Percentiles rank a stretch among this genome's conserved stretches.
Conservation (phyloP, 352 stramenopile species). For the Globisporangium apiculatum region DNA sequence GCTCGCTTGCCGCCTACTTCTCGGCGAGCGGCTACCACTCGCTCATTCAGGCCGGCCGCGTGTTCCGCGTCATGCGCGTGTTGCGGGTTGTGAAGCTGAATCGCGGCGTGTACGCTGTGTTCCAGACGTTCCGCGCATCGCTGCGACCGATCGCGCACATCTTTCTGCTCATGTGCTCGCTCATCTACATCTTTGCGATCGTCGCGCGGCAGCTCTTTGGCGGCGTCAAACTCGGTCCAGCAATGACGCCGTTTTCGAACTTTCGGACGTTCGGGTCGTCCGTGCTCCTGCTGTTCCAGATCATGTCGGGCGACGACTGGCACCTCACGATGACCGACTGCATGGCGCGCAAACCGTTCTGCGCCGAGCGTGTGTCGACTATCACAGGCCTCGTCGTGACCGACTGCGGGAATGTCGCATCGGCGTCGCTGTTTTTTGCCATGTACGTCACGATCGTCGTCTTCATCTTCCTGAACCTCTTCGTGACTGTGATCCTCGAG, state of each 20-base stretch:
- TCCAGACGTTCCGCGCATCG: slow-evolving; percentile 68
- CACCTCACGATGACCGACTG: slow-evolving; percentile 79
- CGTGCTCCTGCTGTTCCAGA: slow-evolving; percentile 67
- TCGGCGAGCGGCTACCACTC: slow-evolving; percentile 51
- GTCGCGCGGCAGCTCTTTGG: slow-evolving; percentile 72
- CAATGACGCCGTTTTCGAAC: slow-evolving; percentile 65
- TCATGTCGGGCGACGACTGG: slow-evolving; percentile 81
- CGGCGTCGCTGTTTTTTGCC: slow-evolving; percentile 53
- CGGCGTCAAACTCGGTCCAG: slow-evolving; percentile 41
- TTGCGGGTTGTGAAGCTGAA: slow-evolving; percentile 72
- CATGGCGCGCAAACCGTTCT: slow-evolving; percentile 51
- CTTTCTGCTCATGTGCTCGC: slow-evolving; percentile 77
- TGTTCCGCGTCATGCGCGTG: slow-evolving; percentile 76
- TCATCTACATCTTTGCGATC: slow-evolving; percentile 80
- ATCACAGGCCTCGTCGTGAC: slow-evolving; percentile 34
- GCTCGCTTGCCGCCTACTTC: slow-evolving; percentile 62
- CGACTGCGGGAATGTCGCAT: slow-evolving; percentile 45
- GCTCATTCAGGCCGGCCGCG: slow-evolving; percentile 58
- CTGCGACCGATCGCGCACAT: slow-evolving; percentile 63
- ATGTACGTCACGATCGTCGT: slow-evolving; percentile 72
- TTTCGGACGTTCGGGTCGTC: slow-evolving; percentile 59
- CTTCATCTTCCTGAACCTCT: slow-evolving; percentile 79
- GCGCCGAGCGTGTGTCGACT: slow-evolving; percentile 31
- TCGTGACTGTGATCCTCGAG: slow-evolving; percentile 77
- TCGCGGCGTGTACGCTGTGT: slow-evolving; percentile 62